Evolutionary conservation across 176 grass and related monocot genomes (phyloP), one percentile per base, ranked within the genome.

Genomic region (Juncus effusus): DNA sequence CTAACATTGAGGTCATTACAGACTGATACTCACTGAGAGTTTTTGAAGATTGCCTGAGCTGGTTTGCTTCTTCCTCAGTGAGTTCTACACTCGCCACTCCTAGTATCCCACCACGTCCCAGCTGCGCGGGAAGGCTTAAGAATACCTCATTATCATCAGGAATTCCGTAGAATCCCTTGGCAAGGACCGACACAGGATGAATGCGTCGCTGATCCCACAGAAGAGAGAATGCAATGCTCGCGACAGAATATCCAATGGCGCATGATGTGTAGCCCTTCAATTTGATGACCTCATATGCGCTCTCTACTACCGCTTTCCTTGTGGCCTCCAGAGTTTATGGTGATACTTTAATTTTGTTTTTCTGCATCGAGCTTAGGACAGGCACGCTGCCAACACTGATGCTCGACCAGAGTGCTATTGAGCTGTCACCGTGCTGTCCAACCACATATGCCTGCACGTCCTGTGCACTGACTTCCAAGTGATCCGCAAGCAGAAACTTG

Each of bases 401-500:
- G 42, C 69, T 85, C 15, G 90, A 94, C 85, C 90, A 94, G 6
- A 94, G 54, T 3, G 90, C 90, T 14, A 88, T 85, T 8, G 90
- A 94, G 82, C 90, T 88, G 85, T 94, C 85, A 0, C 85, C 85
- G 16, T 94, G 90, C 82, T 94, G 85, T 0, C 90, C 85, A 0
- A 94, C 90, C 90, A 94, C 88, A 72, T 88, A 94, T 3, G 85
- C 90, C 87, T 90, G 87, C 1, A 90, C 87, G 38, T 90, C 87
- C 64, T 90, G 87, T 0, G 87, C 87, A 72, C 83, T 90, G 69
- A 90, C 80, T 38, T 90, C 67, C 74, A 90, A 78, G 71, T 90
- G 83, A 38, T 90, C 80, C 36, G 80, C 83, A 47, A 90, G 74
- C 6, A 90, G 83, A 73, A 60, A 83, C 14, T 83, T 71, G 73